phyloP scores from a whole-genome alignment of 176 grass and related monocot species.

The Dendrocalamus sinicus region DNA sequence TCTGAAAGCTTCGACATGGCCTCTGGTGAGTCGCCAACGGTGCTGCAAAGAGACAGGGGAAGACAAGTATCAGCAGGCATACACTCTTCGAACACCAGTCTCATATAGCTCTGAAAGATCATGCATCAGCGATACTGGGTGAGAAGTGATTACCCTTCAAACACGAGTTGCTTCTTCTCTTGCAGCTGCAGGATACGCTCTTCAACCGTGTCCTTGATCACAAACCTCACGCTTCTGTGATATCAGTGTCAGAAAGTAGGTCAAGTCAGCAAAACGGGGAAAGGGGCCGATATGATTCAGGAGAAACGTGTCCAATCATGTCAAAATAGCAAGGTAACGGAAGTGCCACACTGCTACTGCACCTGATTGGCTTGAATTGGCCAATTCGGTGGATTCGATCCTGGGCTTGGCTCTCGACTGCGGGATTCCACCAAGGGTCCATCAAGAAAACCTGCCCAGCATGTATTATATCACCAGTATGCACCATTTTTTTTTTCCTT shows the following conservation, averaged over 20 bases:
- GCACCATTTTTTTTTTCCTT: not conserved
- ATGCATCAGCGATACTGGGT: not conserved
- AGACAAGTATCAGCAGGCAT: slow-evolving; percentile 14
- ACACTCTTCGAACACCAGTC: not conserved
- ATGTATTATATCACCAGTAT: slow-evolving; percentile 26
- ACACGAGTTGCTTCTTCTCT: slow-evolving; percentile 89
- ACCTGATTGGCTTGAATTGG: slow-evolving; percentile 99
- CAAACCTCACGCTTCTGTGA: slow-evolving; percentile 77
- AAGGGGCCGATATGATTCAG: not conserved
- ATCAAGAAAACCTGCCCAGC: slow-evolving; percentile 87
- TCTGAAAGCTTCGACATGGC: slow-evolving; percentile 84
- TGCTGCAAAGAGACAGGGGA: slow-evolving; percentile 40
- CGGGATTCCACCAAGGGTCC: slow-evolving; percentile 99
- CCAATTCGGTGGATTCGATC: slow-evolving; percentile 94
- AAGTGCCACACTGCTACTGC: not conserved
- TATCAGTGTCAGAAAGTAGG: not conserved
- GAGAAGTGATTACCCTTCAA: slow-evolving; percentile 72
- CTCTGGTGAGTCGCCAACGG: slow-evolving; percentile 67
- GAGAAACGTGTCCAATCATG: not conserved
- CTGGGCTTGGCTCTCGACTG: slow-evolving; percentile 85
- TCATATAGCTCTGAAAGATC: not conserved
- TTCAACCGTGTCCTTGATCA: slow-evolving; percentile 75
- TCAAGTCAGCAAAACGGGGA: not conserved
- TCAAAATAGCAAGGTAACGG: slow-evolving; percentile 3
- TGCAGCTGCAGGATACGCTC: slow-evolving; percentile 88